phyloP scores from a whole-genome alignment of 768 basidiomycete genomes.

The Amanita rubescens region DNA sequence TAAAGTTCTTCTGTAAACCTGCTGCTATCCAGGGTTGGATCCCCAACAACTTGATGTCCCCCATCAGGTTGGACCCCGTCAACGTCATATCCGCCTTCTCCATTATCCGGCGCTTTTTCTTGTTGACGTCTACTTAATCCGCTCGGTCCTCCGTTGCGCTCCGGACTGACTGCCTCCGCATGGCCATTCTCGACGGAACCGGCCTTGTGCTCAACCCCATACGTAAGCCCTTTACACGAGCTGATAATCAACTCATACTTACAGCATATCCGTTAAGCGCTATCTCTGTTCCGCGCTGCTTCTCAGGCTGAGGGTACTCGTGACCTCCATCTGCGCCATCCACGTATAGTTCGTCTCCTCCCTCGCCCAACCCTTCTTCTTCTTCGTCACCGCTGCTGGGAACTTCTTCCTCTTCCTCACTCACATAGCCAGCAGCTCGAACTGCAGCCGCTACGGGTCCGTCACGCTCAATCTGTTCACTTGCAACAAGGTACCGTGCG shows the following conservation, averaged over 20 bases:
- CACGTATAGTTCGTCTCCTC: slow-evolving; percentile 24
- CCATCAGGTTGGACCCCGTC: slow-evolving; percentile 2
- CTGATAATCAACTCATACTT: slow-evolving; percentile 22
- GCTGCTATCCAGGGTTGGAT: slow-evolving; percentile 53
- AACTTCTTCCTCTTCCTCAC: slow-evolving; percentile 41
- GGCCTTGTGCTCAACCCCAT: not conserved
- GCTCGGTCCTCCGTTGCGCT: not conserved
- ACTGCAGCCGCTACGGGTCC: slow-evolving; percentile 94
- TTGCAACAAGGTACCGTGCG: slow-evolving; percentile 88
- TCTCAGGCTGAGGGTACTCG: slow-evolving; percentile 47
- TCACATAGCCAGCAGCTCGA: slow-evolving; percentile 78
- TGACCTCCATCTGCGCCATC: slow-evolving; percentile 24
- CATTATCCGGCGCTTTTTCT: slow-evolving; percentile 4
- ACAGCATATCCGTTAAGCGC: slow-evolving; percentile 58
- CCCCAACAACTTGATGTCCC: not conserved
- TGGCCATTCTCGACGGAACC: not conserved
- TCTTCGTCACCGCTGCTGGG: slow-evolving; percentile 32
- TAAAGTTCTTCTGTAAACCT: not conserved
- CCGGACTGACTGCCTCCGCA: not conserved
- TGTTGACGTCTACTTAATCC: not conserved
- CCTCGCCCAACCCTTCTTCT: slow-evolving; percentile 25
- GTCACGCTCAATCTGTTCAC: slow-evolving; percentile 85
- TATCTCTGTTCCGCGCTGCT: slow-evolving; percentile 32
- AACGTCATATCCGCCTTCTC: slow-evolving; percentile 1
- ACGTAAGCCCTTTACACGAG: not conserved